A percentile compares a stretch with the other conserved stretches of the same genome.
Conservation (phyloP, 1,284 basidiomycete species). For the Melanopsichium pennsylvanicum region DNA sequence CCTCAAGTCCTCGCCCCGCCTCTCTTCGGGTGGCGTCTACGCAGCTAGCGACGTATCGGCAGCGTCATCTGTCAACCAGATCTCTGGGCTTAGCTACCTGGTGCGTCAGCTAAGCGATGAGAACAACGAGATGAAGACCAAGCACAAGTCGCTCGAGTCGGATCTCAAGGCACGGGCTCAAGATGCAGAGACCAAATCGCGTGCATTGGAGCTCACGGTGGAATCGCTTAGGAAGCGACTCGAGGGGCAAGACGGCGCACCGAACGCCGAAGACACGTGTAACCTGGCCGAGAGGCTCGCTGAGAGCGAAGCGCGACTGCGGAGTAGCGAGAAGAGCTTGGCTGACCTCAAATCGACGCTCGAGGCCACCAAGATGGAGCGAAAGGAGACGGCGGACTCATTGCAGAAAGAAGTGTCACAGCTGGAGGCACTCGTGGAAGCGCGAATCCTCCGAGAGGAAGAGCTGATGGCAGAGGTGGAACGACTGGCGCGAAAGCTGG, state of each 20-base stretch:
- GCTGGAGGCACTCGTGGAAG: conserved; percentile 58
- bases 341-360: conserved; percentile 58
- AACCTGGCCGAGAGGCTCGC: conserved; percentile 43
- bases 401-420: conserved; percentile 56
- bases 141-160: conserved; percentile 74
- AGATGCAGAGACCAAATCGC: conserved; percentile 76
- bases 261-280: conserved; percentile 63
- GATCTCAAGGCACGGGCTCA: conserved; percentile 75
- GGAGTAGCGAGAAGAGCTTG: conserved; percentile 69
- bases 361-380: conserved; percentile 55
- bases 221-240: conserved; percentile 73
- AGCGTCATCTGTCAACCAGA: conserved; percentile 72
- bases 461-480: conserved; percentile 54
- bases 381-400: conserved; percentile 46
- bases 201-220: conserved; percentile 78
- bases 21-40: conserved; percentile 63
- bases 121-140: conserved; percentile 73
- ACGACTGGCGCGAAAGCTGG: conserved; percentile 31
- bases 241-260: conserved; percentile 65
- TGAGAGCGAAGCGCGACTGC: conserved; percentile 42
- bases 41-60: conserved; percentile 71
- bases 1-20: conserved; percentile 56
- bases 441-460: conserved; percentile 58
- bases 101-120: conserved; percentile 86
- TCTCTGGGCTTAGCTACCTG: conserved; percentile 73